These are phyloP conservation scores for Peronospora tabacina DNA, from an alignment of 352 stramenopile genomes.

Conservation along the genomic window DNA sequence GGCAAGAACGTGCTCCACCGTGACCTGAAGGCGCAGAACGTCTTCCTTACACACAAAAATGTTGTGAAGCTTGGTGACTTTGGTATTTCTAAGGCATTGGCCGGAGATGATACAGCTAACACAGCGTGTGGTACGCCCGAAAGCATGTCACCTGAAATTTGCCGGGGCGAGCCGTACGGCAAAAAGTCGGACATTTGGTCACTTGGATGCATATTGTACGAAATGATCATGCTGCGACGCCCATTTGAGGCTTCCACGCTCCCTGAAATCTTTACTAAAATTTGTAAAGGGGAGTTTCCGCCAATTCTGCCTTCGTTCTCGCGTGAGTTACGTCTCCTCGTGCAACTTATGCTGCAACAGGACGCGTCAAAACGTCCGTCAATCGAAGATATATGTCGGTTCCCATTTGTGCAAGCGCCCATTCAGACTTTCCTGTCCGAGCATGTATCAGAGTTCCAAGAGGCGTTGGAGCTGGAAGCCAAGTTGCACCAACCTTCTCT, in stretches of 20 bases:
- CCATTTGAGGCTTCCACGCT: conserved; percentile 80
- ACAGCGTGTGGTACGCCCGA: conserved; percentile 81
- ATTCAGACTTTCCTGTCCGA: conserved; percentile 83
- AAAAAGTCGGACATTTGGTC: conserved; percentile 89
- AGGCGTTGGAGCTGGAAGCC: conserved; percentile 78
- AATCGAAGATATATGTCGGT: conserved; percentile 86
- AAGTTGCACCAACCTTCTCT: conserved; percentile 78
- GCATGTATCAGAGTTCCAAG: conserved; percentile 81
- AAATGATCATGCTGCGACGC: conserved; percentile 84
- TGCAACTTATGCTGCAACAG: conserved; percentile 85
- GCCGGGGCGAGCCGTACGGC: conserved; percentile 76
- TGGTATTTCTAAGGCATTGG: conserved; percentile 81
- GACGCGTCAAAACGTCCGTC: conserved; percentile 78
- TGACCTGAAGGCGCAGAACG: conserved; percentile 84
- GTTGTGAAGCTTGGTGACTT: conserved; percentile 87
- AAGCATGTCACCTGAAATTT: conserved; percentile 87
- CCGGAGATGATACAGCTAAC: conserved; percentile 70
- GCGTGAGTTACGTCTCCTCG: conserved; percentile 69
- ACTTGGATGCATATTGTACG: conserved; percentile 84
- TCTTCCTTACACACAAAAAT: conserved; percentile 83
- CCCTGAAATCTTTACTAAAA: conserved; percentile 84
- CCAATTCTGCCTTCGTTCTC: conserved; percentile 72
- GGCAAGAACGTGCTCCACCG: conserved; percentile 85
- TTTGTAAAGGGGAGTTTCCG: conserved; percentile 82
- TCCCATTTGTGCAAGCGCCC: conserved; percentile 76